Percentiles rank a stretch among this genome's conserved stretches.
Conservation (phyloP, 495 filamentous ascomycete species). For the Friedmanniomyces simplex region DNA sequence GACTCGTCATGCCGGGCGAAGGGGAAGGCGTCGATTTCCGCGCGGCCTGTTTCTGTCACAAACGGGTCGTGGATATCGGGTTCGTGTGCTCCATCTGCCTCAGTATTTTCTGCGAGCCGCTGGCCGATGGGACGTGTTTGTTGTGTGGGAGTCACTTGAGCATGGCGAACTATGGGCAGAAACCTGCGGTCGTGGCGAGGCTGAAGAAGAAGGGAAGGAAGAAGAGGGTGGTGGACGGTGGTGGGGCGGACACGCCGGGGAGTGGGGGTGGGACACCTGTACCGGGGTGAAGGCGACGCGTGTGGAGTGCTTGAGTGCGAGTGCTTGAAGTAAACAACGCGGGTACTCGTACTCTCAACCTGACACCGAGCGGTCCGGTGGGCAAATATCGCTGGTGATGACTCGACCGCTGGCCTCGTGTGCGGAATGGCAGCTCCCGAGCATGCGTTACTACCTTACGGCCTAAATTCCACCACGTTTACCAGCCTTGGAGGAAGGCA, state of each 20-base stretch:
- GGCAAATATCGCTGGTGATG: too few relatives aligned
- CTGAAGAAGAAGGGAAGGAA: constrained; percentile 76
- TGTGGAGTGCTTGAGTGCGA: too few relatives aligned
- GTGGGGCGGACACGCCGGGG: constrained; percentile 21
- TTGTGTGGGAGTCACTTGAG: constrained; percentile 84
- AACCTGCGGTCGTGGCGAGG: constrained; percentile 61
- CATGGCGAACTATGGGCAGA: constrained; percentile 60
- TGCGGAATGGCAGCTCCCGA: too few relatives aligned
- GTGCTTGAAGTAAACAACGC: too few relatives aligned
- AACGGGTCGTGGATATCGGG: constrained; percentile 79
- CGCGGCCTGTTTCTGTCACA: constrained; percentile 94
- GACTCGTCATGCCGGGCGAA: constrained; percentile 66
- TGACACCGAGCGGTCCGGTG: too few relatives aligned
- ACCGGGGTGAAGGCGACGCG: constrained; percentile 5
- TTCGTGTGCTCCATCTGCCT: constrained; percentile 94
- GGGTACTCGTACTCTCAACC: too few relatives aligned
- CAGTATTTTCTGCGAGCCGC: constrained; percentile 45
- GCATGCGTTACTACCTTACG: too few relatives aligned
- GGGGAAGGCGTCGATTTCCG: constrained; percentile 80
- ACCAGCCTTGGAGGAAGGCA: too few relatives aligned
- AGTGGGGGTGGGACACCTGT: constrained; percentile 24
- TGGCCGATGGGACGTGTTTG: constrained; percentile 46
- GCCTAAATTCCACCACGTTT: too few relatives aligned
- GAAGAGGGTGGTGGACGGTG: constrained; percentile 44
- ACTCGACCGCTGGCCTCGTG: too few relatives aligned